Base-by-base conservation (phyloP, 306 rosid genomes). In the Astragalus glycyphyllos region DNA sequence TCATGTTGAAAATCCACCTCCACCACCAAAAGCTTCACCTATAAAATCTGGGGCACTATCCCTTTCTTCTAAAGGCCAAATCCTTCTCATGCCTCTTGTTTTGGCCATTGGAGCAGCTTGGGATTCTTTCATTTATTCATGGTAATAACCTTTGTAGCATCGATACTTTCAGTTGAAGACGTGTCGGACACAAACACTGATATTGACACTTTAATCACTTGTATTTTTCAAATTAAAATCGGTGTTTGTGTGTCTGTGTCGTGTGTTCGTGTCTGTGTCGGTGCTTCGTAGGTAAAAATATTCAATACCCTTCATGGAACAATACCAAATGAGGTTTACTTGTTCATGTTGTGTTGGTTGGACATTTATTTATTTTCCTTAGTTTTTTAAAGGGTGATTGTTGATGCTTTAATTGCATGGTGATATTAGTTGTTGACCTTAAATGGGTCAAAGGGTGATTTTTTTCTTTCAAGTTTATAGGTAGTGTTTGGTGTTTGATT, bases 1-100 rank as follows among this genome's bases (percentile, higher is more conserved):
- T 60, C 77, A 11, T 29, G 99, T 94, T 8, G 90, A 87, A 65
- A 88, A 86, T 38, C 68, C 3, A 8, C 99, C 96, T 29, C 96
- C 97, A 4, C 92, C 97, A 11, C 90, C 99, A 13, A 16, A 60
- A 1, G 69, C 81, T 20, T 29, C 83, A 2, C 96, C 96, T 0
- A 0, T 73, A 10, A 81, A 58, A 74, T 73, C 67, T 51, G 53
- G 44, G 2, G 83, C 84, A 57, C 65, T 83, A 1, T 11, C 69
- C 13, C 72, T 74, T 15, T 71, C 76, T 20, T 60, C 78, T 57
- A 56, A 68, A 14, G 65, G 72, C 47, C 87, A 65, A 5, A 68
- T 83, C 53, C 46, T 88, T 80, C 68, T 81, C 38, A 72, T 86
- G 70, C 90, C 92, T 5, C 44, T 80, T 13, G 84, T 80, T 74